Conservation (phyloP, 257 asterid genomes). For the Solanum clarkiae region DNA sequence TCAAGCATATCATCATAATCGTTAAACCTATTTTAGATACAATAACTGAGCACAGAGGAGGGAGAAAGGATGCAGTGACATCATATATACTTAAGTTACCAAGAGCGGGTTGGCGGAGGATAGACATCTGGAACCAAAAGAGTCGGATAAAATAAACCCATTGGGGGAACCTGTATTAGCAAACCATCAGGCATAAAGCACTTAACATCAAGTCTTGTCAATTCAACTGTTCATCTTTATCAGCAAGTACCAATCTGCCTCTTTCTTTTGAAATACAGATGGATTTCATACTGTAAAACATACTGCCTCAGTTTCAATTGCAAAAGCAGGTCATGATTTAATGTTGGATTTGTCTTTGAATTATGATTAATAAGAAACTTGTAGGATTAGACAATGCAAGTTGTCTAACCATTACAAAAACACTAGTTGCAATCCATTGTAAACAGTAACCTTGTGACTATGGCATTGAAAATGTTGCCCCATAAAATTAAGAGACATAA, state of each 20-base stretch:
- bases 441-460: neutral
- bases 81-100: constrained; percentile 31
- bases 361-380: neutral
- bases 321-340: neutral
- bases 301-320: neutral
- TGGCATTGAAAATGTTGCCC: neutral
- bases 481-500: neutral
- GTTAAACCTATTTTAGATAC: constrained; percentile 52
- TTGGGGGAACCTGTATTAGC: constrained; percentile 80
- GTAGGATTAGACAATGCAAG: neutral
- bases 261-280: neutral
- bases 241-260: neutral
- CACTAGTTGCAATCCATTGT: neutral
- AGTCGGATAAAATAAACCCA: constrained; percentile 92
- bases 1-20: constrained; percentile 95
- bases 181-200: constrained; percentile 5
- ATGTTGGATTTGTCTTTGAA: neutral
- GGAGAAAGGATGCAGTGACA: neutral
- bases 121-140: constrained; percentile 90
- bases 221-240: neutral
- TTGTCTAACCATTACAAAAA: neutral
- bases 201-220: neutral
- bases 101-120: constrained; percentile 84
- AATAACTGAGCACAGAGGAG: constrained; percentile 3
- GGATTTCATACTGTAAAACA: neutral